Percentiles rank a stretch among this genome's conserved stretches.
Conservation (phyloP, 768 basidiomycete species). For the Hortiboletus flavorubellus region DNA sequence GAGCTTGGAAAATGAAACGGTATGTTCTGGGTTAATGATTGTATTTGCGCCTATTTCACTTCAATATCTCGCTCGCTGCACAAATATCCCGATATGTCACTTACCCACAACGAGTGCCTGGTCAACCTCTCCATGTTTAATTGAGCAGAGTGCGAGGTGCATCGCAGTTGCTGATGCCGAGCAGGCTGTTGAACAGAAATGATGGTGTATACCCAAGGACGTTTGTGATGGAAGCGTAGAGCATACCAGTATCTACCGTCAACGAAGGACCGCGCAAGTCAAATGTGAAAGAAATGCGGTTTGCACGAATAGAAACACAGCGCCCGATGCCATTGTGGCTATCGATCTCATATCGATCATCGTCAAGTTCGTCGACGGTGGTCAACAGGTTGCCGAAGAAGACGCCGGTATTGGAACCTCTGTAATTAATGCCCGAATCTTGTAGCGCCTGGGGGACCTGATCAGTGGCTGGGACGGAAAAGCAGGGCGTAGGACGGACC, state of each 20-base stretch:
- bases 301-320: constrained; percentile 30
- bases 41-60: constrained; percentile 24
- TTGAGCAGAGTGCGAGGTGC: constrained; percentile 46
- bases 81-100: neutral
- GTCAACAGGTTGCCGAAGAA: constrained; percentile 36
- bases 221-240: neutral
- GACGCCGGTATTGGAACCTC: constrained; percentile 40
- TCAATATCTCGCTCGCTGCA: neutral
- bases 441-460: constrained; percentile 29
- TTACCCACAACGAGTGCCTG: constrained; percentile 40
- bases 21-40: constrained; percentile 28
- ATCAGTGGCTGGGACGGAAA: neutral
- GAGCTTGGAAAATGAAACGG: constrained; percentile 26
- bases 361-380: constrained; percentile 27
- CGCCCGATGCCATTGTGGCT: constrained; percentile 30
- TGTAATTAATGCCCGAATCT: constrained; percentile 47
- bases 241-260: constrained; percentile 37
- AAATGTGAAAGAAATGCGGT: constrained; percentile 34
- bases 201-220: neutral
- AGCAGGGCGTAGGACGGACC: constrained; percentile 5
- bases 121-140: constrained; percentile 44
- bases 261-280: constrained; percentile 47
- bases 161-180: constrained; percentile 45
- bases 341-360: constrained; percentile 27
- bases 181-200: constrained; percentile 28